phyloP scores from a whole-genome alignment of 2,329 filamentous ascomycete species.

The Graphilbum fragrans region DNA sequence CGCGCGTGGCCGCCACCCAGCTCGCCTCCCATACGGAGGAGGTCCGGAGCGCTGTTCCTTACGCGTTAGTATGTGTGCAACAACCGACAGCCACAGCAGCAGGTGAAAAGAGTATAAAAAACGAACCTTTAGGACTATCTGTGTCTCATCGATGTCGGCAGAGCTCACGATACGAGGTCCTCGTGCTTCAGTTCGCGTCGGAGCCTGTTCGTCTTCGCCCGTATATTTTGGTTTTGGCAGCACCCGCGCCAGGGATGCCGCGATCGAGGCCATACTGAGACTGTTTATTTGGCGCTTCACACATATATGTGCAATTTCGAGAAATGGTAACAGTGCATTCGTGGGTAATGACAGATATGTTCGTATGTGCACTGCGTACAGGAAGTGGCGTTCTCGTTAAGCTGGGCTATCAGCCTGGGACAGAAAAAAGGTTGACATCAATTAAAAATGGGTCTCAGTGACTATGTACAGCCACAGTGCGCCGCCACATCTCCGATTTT shows the following conservation, averaged over 20 bases:
- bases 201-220: constrained; percentile 75
- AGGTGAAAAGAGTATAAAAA: constrained; percentile 13
- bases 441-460: background rate
- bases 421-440: background rate
- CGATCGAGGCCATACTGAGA: constrained; percentile 60
- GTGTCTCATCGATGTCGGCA: constrained; percentile 69
- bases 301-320: too few species aligned
- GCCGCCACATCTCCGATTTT: too few species aligned
- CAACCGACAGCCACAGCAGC: background rate
- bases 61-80: background rate
- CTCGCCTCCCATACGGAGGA: constrained; percentile 75
- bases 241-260: constrained; percentile 61
- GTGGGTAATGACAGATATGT: too few species aligned
- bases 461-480: background rate
- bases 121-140: constrained; percentile 74
- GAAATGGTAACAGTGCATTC: too few species aligned
- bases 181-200: constrained; percentile 57
- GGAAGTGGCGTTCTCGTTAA: too few species aligned
- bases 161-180: constrained; percentile 74
- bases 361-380: too few species aligned
- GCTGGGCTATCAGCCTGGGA: too few species aligned
- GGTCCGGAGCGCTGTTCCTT: constrained; percentile 57
- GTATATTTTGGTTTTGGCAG: constrained; percentile 86
- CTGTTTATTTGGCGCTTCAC: background rate
- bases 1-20: constrained; percentile 80